Base-by-base conservation (phyloP, 345 rosid genomes). In the Populus davidiana region DNA sequence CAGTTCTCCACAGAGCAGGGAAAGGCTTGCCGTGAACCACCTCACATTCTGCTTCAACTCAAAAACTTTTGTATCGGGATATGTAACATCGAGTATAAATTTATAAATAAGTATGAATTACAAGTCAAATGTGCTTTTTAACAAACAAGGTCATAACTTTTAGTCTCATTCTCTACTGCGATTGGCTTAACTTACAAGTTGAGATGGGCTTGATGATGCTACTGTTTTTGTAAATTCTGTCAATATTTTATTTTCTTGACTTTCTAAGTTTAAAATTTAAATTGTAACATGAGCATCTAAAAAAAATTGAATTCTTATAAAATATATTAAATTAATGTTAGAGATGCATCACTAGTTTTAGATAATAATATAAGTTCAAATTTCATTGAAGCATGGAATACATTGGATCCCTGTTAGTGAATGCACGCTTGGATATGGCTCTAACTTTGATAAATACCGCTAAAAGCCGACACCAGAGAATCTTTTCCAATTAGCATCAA, bases 1-100 rank as follows among this genome's bases (percentile, higher is more conserved):
- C 65, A 14, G 92, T 79, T 79, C 88, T 91, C 94, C 96, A 93
- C 7, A 90, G 82, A 66, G 95, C 90, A 14, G 98, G 94, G 73
- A 91, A 91, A 0, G 95, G 90, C 79, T 86, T 92, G 65, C 97
- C 97, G 67, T 84, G 83, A 69, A 90, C 87, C n/a, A 93, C 87
- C 65, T 89, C 86, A 12, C 92, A 90, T 38, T 87, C 85, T 44
- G 93, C 92, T 74, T 89, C 93, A 11, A 91, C 88, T 2, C 81
- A 59, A 29, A 91, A 80, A 71, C 88, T 83, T 43, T 69, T 77
- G 76, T 83, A 91, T 78, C 94, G 36, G 36, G 36, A 33, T 33
- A 0, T 33, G 36, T 33, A 33, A 33, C 36, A 33, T 33, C 36
- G 5, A 33, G 36, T 33, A 33, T 4, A 33, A 33, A 33, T 33